Evolutionary conservation across 495 filamentous ascomycete genomes (phyloP).

Genomic region (Lasiosphaeris hirsuta): DNA sequence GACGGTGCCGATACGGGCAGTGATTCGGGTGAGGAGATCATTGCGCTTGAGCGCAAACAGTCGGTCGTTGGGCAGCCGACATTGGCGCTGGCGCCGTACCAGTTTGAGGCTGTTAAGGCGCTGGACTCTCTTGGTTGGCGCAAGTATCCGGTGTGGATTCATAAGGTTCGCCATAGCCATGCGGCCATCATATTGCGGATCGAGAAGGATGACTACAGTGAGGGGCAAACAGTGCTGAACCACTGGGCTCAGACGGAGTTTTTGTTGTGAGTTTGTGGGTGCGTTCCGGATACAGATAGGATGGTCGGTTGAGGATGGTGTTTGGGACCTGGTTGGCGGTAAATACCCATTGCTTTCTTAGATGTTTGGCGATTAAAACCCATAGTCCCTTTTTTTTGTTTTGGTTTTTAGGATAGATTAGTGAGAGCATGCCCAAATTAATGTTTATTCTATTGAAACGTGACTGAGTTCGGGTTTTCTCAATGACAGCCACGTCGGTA

Average conservation of each 20-base stretch:
- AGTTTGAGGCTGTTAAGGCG: constrained; percentile 77
- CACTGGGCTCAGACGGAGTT: constrained; percentile 84
- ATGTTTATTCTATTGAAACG: too few relatives aligned
- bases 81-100: constrained; percentile 70
- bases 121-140: constrained; percentile 72
- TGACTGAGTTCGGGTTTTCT: too few relatives aligned
- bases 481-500: too few relatives aligned
- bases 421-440: too few relatives aligned
- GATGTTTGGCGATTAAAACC: too few relatives aligned
- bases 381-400: too few relatives aligned
- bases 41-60: constrained; percentile 37
- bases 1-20: constrained; percentile 25
- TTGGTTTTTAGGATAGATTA: too few relatives aligned
- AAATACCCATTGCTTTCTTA: background rate
- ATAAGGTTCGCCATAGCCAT: constrained; percentile 74
- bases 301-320: background rate
- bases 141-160: constrained; percentile 85
- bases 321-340: background rate
- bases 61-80: constrained; percentile 51
- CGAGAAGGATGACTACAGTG: constrained; percentile 58
- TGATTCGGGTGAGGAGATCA: constrained; percentile 19
- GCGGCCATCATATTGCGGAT: constrained; percentile 84
- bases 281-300: background rate
- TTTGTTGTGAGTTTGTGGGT: constrained; percentile 17
- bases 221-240: constrained; percentile 72